Evolutionary conservation across 768 basidiomycete genomes (phyloP).

Genomic region (Coprinellus micaceus): DNA sequence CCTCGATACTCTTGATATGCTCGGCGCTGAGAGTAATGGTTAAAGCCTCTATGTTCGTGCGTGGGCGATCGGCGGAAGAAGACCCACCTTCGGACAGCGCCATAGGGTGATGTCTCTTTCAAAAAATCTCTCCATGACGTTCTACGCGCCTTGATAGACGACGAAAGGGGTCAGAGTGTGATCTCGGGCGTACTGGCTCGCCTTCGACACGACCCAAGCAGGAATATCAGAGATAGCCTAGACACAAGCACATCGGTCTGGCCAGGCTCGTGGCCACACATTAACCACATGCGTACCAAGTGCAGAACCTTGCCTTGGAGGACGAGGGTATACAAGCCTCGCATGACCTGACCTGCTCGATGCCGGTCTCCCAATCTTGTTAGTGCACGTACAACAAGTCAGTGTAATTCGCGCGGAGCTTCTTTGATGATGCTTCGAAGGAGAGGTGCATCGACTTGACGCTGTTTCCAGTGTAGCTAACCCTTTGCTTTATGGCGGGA

Average conservation of each 20-base stretch:
- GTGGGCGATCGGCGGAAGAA: conserved; percentile 42
- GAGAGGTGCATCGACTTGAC: conserved; percentile 41
- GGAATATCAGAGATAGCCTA: conserved; percentile 36
- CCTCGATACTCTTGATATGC: conserved; percentile 46
- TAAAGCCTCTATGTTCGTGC: conserved; percentile 48
- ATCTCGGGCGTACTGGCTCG: conserved; percentile 44
- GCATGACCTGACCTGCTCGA: conserved; percentile 61
- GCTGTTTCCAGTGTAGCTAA: conserved; percentile 43
- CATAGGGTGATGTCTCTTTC: conserved; percentile 50
- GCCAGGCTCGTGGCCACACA: too few species aligned
- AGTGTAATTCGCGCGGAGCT: conserved; percentile 41
- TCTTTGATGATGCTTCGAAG: conserved; percentile 40
- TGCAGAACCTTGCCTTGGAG: conserved; percentile 50
- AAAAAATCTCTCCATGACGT: conserved; percentile 37
- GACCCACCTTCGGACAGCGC: conserved; percentile 32
- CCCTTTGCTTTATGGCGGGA: conserved; percentile 24
- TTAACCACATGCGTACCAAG: conserved; percentile 23
- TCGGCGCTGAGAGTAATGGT: conserved; percentile 40
- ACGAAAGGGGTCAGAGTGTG: conserved; percentile 45
- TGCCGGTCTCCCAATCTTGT: conserved; percentile 49
- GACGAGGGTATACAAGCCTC: conserved; percentile 48
- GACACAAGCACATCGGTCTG: too few species aligned
- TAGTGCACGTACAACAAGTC: conserved; percentile 45
- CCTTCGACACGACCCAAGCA: conserved; percentile 41
- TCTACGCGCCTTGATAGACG: conserved; percentile 46